These are phyloP conservation scores for Talaromyces adpressus DNA, from an alignment of 495 filamentous ascomycete genomes.

Conservation along the genomic window DNA sequence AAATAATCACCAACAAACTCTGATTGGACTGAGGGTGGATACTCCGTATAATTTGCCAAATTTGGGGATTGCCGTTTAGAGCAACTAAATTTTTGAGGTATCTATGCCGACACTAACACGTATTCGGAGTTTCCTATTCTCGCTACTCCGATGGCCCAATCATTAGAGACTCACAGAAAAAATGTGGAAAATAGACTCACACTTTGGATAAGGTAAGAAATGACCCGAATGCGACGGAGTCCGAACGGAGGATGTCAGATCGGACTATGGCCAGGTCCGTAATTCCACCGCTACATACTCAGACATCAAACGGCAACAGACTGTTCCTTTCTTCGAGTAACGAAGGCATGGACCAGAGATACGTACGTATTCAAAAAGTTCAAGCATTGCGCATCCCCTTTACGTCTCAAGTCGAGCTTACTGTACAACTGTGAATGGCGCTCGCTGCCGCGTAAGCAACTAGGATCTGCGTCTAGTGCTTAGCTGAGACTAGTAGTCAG, in stretches of 20 bases:
- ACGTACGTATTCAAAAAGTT: neutral
- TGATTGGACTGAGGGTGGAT: neutral
- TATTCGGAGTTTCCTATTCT: neutral
- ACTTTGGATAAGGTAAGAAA: neutral
- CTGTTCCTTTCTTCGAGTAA: neutral
- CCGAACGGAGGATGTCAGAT: neutral
- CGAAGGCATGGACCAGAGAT: neutral
- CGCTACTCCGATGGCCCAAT: neutral
- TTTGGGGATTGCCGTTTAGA: no score
- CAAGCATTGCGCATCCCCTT: neutral
- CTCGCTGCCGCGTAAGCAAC: neutral
- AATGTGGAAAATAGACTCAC: neutral
- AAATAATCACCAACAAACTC: neutral
- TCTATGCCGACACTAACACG: neutral
- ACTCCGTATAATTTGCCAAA: no score
- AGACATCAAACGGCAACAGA: neutral
- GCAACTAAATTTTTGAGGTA: neutral
- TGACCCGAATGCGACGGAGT: neutral
- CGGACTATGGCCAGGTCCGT: neutral
- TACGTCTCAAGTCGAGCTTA: neutral
- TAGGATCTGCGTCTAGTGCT: neutral
- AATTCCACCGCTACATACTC: neutral
- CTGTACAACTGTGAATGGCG: neutral
- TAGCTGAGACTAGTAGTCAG: neutral
- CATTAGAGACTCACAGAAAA: neutral